Evolutionary conservation across 2,329 filamentous ascomycete species (phyloP), one percentile per base, ranked within the genome.

Genomic region (Ascochyta viciae-villosae): DNA sequence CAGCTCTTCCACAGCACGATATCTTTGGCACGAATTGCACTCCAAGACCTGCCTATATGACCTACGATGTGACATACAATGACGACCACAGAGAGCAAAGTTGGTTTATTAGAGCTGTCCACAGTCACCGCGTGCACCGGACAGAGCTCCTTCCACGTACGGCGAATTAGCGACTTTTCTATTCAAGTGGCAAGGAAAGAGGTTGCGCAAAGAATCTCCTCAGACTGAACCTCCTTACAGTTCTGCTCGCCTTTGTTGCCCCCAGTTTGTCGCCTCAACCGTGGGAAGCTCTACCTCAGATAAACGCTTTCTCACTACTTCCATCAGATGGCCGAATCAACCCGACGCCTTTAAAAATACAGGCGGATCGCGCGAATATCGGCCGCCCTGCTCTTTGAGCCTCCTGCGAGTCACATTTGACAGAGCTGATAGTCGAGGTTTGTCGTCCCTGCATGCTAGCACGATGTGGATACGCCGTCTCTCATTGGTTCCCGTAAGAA

Each of bases 401-500:
- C 24, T 31, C 29, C 48, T 54, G 48, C 54, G 55, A 58, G 45
- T 60, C 53, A 60, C 41, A 44, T 27, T 58, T 48, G 27, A 49
- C 53, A 37, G 42, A 48, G 50, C 29, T 54, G 50, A 49, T 52
- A 41, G 46, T 55, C 40, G 48, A 57, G 40, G 41, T 50, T 47
- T 39, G 33, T 54, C 46, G 67, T 65, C 65, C 67, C 67, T 69
- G 70, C 68, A 56, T 65, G 62, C 49, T 56, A 31, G 66, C 72
- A 75, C 72, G 72, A 66, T 57, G 59, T 44, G 43, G 38, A 23
- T 37, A 45, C 47, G 27, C 22, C 31, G 37, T 29, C 23, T 62
- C 63, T 68, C 54, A 75, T 75, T 75, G 73, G 73, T 50, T 57
- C 35, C 46, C 24, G 33, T 9, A 6, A 24, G 39, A 50, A 60